Evolutionary conservation across 1,284 basidiomycete genomes (phyloP).

Genomic region (Leccinum subrobustum): DNA sequence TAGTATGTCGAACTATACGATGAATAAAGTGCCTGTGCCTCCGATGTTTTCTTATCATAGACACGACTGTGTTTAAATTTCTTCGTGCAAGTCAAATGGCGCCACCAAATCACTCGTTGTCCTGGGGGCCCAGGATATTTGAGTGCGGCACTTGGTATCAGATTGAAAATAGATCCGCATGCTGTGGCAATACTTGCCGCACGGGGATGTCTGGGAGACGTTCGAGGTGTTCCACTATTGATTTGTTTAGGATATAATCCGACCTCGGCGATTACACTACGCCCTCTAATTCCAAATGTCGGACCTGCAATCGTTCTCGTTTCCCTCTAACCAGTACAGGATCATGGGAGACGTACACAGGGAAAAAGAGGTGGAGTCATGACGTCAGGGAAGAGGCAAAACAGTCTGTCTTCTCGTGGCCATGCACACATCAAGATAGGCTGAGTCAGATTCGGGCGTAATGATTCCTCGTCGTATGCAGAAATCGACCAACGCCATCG

Average conservation of each 20-base stretch:
- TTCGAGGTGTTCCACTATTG: neutral
- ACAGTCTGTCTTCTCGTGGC: constrained; percentile 18
- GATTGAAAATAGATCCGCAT: neutral
- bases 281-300: neutral
- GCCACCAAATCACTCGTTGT: neutral
- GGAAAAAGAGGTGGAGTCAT: neutral
- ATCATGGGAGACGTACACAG: neutral
- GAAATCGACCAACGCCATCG: constrained; percentile 52
- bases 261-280: neutral
- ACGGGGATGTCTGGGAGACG: neutral
- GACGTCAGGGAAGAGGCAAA: constrained; percentile 23
- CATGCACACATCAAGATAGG: constrained; percentile 37
- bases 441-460: constrained; percentile 43
- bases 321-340: neutral
- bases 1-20: no score
- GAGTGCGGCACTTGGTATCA: neutral
- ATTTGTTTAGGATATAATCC: neutral
- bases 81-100: no score
- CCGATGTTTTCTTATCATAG: no score
- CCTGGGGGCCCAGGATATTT: neutral
- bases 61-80: no score
- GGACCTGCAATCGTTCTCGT: neutral
- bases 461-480: constrained; percentile 49
- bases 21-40: no score
- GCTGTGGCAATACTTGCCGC: neutral